Evolutionary conservation across 1,284 basidiomycete species (phyloP).

Genomic region (Schizophyllum amplum): DNA sequence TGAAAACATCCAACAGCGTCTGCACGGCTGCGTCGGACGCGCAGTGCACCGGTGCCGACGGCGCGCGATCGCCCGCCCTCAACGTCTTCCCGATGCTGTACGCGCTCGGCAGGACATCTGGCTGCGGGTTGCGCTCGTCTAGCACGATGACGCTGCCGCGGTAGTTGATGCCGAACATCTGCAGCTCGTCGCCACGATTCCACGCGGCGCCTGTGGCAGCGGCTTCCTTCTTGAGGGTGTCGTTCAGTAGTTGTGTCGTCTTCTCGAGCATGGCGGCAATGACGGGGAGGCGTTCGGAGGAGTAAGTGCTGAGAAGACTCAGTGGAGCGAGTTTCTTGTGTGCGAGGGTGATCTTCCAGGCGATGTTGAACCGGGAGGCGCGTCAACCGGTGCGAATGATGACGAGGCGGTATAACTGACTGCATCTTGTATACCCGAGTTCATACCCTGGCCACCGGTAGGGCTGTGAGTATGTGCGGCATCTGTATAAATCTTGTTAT

Average conservation of each 20-base stretch:
- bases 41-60: neutral
- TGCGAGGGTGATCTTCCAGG: conserved; percentile 6
- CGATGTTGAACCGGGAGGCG: no score
- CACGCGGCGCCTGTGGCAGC: conserved; percentile 7
- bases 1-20: neutral
- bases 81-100: neutral
- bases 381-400: no score
- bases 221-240: neutral
- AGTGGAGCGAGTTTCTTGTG: neutral
- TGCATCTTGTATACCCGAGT: conserved; percentile 8
- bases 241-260: conserved; percentile 2
- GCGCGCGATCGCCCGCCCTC: neutral
- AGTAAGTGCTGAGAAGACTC: conserved; percentile 4
- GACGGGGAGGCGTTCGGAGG: conserved; percentile 6
- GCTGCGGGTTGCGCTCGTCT: conserved; percentile 23
- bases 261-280: conserved; percentile 7
- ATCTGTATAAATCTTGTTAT: neutral
- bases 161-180: conserved; percentile 38
- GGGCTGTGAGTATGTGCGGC: neutral
- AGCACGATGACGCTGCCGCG: conserved; percentile 36
- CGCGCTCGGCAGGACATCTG: neutral
- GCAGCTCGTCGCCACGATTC: conserved; percentile 20
- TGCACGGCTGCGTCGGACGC: neutral
- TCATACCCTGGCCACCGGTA: conserved; percentile 2
- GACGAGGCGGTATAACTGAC: no score